Conservation (phyloP, 768 basidiomycete genomes). For the Termitomyces sp. region DNA sequence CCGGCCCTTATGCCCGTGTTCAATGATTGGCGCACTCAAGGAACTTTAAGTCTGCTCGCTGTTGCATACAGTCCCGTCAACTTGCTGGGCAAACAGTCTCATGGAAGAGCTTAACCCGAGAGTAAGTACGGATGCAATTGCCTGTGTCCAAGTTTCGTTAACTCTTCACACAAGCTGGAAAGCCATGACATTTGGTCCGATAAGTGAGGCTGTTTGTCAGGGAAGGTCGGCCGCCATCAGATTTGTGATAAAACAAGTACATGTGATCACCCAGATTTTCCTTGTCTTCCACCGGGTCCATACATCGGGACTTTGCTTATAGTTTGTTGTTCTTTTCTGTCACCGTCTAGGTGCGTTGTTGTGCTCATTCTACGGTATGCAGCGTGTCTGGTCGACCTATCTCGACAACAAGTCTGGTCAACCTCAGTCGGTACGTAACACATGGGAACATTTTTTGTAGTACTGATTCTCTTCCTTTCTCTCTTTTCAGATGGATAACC, state of each 20-base stretch:
- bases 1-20: too few species aligned
- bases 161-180: too few species aligned
- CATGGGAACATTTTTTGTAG: slow-evolving; percentile 9
- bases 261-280: too few species aligned
- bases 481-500: slow-evolving; percentile 11
- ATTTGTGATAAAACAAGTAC: too few species aligned
- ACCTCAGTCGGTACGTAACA: slow-evolving; percentile 16
- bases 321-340: neutral
- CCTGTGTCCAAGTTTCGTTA: too few species aligned
- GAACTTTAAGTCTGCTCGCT: neutral
- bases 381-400: slow-evolving; percentile 51
- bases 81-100: too few species aligned
- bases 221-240: too few species aligned
- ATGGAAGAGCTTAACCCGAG: too few species aligned
- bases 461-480: slow-evolving; percentile 1
- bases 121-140: too few species aligned
- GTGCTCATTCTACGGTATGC: slow-evolving; percentile 24
- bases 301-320: neutral
- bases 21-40: neutral
- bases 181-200: too few species aligned
- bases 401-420: slow-evolving; percentile 23
- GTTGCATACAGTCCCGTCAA: neutral
- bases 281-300: too few species aligned
- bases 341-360: neutral
- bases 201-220: too few species aligned